A percentile compares a stretch with the other conserved stretches of the same genome.
Conservation (phyloP, 768 basidiomycete genomes). For the Hydnomerulius pinastri region DNA sequence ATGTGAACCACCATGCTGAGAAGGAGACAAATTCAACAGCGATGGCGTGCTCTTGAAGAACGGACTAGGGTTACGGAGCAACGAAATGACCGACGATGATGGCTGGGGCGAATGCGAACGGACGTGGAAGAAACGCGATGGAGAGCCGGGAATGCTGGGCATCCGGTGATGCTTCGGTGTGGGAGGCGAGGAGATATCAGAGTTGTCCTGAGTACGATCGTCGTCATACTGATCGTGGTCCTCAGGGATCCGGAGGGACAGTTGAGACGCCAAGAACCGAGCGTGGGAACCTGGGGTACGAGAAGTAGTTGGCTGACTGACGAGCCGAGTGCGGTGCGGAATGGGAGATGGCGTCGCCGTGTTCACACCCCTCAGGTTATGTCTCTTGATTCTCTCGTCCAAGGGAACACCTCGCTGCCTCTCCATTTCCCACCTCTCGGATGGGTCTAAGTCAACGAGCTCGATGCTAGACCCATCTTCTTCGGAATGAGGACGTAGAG, state of each 20-base stretch:
- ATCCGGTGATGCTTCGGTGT: conserved; percentile 35
- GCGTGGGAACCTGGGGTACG: conserved; percentile 30
- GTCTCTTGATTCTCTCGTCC: conserved; percentile 40
- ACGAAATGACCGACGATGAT: conserved; percentile 35
- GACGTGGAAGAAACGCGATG: conserved; percentile 31
- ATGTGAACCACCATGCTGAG: conserved; percentile 30
- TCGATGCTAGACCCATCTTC: conserved; percentile 54
- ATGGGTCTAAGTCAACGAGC: conserved; percentile 51
- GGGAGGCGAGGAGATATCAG: conserved; percentile 33
- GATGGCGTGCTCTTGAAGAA: conserved; percentile 38
- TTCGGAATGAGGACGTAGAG: conserved; percentile 30
- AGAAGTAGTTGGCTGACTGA: conserved; percentile 29
- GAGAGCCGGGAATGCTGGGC: conserved; percentile 31
- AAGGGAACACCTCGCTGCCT: conserved; percentile 44
- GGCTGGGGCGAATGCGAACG: conserved; percentile 35
- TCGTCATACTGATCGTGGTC: conserved; percentile 34
- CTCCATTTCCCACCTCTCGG: conserved; percentile 46
- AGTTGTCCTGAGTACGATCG: conserved; percentile 31
- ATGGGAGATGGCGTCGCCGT: conserved; percentile 17
- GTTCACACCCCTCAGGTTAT: conserved; percentile 36
- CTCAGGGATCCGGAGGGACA: conserved; percentile 36
- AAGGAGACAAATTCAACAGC: conserved; percentile 31
- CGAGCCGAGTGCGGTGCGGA: conserved; percentile 31
- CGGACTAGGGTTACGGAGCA: conserved; percentile 35
- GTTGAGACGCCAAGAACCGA: conserved; percentile 34